Evolutionary conservation across 345 rosid genomes (phyloP).

Genomic region (Diplotaxis tenuifolia): DNA sequence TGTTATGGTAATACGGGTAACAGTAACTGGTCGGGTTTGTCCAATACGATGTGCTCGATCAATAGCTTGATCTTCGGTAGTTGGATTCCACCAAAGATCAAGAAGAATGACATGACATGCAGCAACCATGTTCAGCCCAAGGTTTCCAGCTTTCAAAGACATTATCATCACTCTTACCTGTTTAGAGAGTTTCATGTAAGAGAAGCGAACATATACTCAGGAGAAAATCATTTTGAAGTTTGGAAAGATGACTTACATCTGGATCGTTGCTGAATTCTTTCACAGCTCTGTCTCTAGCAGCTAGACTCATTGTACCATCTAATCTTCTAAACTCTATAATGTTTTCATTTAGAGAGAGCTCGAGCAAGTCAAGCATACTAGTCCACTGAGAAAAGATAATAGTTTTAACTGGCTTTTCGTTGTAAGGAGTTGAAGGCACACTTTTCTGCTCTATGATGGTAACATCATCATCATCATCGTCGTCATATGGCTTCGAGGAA

Average conservation of each 20-base stretch:
- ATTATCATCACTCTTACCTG: conserved; percentile 89
- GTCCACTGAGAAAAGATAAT: conserved; percentile 97
- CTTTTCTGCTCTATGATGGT: conserved; percentile 44
- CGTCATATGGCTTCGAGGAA: conserved; percentile 26
- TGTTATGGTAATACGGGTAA: conserved; percentile 77
- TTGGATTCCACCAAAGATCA: conserved; percentile 99
- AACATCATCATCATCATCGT: conserved; percentile 35
- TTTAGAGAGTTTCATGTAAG: no score
- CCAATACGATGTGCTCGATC: conserved; percentile 99
- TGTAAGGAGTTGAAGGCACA: conserved; percentile 33
- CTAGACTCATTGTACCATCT: conserved; percentile 82
- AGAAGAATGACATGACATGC: conserved; percentile 92
- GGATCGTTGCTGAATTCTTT: conserved; percentile 79
- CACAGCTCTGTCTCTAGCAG: conserved; percentile 77
- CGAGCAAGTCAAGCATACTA: conserved; percentile 82
- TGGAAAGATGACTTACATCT: conserved; percentile 47
- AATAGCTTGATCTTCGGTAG: conserved; percentile 46
- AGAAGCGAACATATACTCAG: not conserved
- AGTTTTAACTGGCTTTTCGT: conserved; percentile 59
- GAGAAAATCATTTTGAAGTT: not conserved
- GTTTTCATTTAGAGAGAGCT: conserved; percentile 49
- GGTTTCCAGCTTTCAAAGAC: conserved; percentile 96
- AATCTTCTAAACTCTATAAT: conserved; percentile 71
- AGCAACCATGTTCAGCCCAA: conserved; percentile 96
- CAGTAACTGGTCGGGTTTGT: conserved; percentile 92